Evolutionary conservation across 2,329 filamentous ascomycete species (phyloP).

Genomic region (Cladophialophora psammophila): DNA sequence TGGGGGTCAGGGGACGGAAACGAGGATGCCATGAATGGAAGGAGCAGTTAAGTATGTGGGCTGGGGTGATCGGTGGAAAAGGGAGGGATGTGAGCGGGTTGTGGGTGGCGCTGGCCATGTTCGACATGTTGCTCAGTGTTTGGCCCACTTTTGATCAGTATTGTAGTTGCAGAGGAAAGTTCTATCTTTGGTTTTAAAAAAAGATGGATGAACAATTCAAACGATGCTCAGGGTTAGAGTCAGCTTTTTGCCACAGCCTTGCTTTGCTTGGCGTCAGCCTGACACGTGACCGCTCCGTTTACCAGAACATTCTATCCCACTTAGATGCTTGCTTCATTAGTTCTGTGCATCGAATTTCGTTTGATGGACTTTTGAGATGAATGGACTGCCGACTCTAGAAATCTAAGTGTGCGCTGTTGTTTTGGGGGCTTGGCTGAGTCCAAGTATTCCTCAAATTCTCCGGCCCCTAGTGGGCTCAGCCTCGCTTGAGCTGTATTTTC

Average conservation of each 20-base stretch:
- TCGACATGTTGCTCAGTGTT: not conserved
- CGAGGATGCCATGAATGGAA: conserved; percentile 90
- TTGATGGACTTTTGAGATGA: no score
- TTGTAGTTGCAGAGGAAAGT: not conserved
- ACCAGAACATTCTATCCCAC: conserved; percentile 3
- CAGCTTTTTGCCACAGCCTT: conserved; percentile 16
- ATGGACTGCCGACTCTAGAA: no score
- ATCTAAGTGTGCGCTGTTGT: no score
- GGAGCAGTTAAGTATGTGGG: conserved; percentile 92
- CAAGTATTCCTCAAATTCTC: no score
- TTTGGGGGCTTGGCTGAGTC: no score
- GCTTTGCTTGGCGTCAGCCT: conserved; percentile 13
- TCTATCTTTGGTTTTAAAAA: not conserved
- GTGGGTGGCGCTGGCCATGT: conserved; percentile 17
- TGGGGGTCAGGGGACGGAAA: conserved; percentile 81
- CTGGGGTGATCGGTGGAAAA: conserved; percentile 83
- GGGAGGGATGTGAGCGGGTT: conserved; percentile 53
- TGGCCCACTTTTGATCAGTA: not conserved
- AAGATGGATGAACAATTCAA: not conserved
- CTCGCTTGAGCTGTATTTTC: no score
- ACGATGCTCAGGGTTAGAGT: not conserved
- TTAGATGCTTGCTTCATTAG: no score
- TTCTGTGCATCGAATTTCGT: no score
- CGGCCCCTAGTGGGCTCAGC: no score
- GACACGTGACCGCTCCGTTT: not conserved